A percentile compares a stretch with the other conserved stretches of the same genome.
Evolutionary conservation across 306 rosid species (phyloP).

Genomic region (Quercus gilva): DNA sequence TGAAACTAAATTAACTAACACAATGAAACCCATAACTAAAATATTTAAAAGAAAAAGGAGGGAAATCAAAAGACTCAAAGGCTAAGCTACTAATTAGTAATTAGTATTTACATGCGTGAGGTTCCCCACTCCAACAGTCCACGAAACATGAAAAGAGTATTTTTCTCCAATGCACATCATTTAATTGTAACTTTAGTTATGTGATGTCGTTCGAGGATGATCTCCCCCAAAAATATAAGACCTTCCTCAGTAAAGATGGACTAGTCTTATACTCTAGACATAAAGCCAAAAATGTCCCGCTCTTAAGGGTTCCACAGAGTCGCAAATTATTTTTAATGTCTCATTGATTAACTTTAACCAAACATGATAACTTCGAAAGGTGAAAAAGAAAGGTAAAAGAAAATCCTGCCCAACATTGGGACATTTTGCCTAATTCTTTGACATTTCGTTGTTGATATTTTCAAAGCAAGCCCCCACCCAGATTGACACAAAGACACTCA

Average conservation of each 20-base stretch:
- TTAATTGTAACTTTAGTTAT: not conserved
- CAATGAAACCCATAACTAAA: not conserved
- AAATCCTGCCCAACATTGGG: not conserved
- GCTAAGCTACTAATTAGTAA: not conserved
- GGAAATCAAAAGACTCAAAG: not conserved
- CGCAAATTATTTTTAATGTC: not conserved
- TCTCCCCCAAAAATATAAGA: not conserved
- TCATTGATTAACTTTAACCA: not conserved
- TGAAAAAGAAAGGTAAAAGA: not conserved
- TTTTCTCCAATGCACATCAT: not conserved
- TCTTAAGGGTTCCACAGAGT: not conserved
- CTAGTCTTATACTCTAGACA: not conserved
- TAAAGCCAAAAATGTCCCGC: not conserved
- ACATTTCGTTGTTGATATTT: not conserved
- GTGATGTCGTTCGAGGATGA: not conserved
- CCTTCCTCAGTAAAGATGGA: not conserved
- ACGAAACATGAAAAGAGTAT: not conserved
- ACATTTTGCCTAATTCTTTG: not conserved
- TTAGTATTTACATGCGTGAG: not conserved
- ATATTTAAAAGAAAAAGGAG: not conserved
- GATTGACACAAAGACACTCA: too few relatives aligned
- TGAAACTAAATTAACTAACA: not conserved
- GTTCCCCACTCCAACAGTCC: not conserved
- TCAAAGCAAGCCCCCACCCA: not conserved
- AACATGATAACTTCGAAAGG: not conserved